Evolutionary conservation across 23 red algal species (phyloP), one percentile per base, ranked within the genome.

Genomic region (Gracilaria domingensis): DNA sequence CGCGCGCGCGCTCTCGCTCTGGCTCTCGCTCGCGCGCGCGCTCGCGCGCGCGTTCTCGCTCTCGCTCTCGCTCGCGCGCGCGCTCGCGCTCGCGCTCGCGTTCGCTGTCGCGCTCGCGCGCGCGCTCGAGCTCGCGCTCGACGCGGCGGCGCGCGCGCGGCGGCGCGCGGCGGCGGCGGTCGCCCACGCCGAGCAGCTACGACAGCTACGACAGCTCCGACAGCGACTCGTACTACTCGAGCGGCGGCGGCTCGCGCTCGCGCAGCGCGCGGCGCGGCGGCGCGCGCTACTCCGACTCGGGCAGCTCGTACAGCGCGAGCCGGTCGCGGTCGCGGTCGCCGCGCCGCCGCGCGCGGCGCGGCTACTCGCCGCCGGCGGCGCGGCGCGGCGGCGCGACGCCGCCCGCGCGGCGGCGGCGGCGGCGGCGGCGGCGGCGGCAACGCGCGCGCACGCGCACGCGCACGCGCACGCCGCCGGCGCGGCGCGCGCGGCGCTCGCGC

Each of bases 391-490:
- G 42, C 72, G 42, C 72, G 72, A 17, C 16, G 24, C 49, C 77
- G 77, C 77, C 16, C 35, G 42, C 42, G 42, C 42, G 42, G 42
- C 42, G 42, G 42, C 42, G 42, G 42, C 42, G 42, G 42, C 42
- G 42, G 42, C 40, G 76, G 1, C 8, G 24, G 50, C 79, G 55
- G 4, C 79, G 79, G 38, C 0, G 34, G 53, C 58, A n/a, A n/a
- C n/a, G 58, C 79, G 17, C 33, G 23, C 72, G 72, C 0, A 51
- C 72, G 23, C 72, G 24, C 23, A 82, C 55, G 42, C 79, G 24
- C 23, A 82, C 55, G 42, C 79, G 53, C 79, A 82, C 79, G 20
- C 79, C 79, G 54, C 79, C 79, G 48, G 55, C 79, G 50, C 79
- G 55, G 4, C 79, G 79, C 58, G 3, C 55, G 53, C 58, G 58